Percentiles rank a stretch among this genome's conserved stretches.
These are phyloP conservation scores for Monosporozyma aerobia DNA, from an alignment of 805 yeast species.

Conservation along the genomic window DNA sequence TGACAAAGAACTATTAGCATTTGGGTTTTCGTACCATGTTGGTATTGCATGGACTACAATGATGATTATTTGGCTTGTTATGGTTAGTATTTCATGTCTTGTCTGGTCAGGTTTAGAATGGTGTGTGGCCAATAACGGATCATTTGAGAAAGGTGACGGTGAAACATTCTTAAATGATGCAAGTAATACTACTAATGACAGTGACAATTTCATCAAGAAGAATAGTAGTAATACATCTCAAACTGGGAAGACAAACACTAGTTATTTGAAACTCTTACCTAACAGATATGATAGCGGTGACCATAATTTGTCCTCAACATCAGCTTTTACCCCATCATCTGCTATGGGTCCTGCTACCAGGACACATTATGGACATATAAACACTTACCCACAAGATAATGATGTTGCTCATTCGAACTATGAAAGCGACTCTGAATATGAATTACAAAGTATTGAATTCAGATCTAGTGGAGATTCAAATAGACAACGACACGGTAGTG, in stretches of 20 bases:
- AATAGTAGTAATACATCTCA: neutral
- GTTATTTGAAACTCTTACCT: constrained; percentile 1
- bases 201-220: neutral
- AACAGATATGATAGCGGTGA: neutral
- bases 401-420: neutral
- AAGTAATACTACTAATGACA: neutral
- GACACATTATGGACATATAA: neutral
- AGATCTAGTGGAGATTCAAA: constrained; percentile 11
- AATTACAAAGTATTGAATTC: constrained; percentile 17
- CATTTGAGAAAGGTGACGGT: neutral
- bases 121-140: constrained; percentile 19
- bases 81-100: constrained; percentile 16
- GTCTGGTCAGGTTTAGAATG: constrained; percentile 30
- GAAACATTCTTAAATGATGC: constrained; percentile 1
- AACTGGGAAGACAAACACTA: neutral
- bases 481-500: constrained; percentile 4
- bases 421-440: constrained; percentile 7
- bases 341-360: neutral
- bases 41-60: constrained; percentile 21
- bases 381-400: neutral
- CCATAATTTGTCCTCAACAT: neutral
- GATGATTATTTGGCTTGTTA: constrained; percentile 16
- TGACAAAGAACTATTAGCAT: constrained; percentile 15
- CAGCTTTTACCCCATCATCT: neutral
- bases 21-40: constrained; percentile 22